Evolutionary conservation across 2,329 filamentous ascomycete species (phyloP).

Genomic region (Ophiostoma perfectum): DNA sequence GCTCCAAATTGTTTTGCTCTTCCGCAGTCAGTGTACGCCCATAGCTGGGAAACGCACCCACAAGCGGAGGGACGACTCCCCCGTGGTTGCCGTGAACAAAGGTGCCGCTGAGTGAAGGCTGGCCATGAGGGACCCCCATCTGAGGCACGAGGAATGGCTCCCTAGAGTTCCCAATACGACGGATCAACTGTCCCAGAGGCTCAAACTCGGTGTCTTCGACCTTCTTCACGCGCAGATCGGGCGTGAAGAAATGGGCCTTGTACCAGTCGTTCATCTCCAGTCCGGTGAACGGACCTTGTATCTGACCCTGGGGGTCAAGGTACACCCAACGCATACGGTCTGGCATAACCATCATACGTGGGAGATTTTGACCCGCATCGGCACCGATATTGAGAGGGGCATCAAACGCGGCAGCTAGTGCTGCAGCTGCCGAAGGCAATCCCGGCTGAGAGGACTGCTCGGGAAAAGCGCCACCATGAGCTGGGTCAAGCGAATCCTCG

Average conservation of each 20-base stretch:
- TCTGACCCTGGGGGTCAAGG: slow-evolving; percentile 84
- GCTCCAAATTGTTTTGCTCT: slow-evolving; percentile 94
- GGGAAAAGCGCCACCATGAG: not conserved
- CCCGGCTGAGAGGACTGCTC: slow-evolving; percentile 31
- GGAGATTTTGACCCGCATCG: slow-evolving; percentile 44
- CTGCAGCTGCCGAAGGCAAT: slow-evolving; percentile 20
- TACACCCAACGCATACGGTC: slow-evolving; percentile 99
- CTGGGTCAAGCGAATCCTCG: slow-evolving; percentile 25
- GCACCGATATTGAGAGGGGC: slow-evolving; percentile 46
- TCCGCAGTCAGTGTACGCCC: slow-evolving; percentile 94
- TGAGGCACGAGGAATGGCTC: slow-evolving; percentile 97
- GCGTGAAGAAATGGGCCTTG: slow-evolving; percentile 95
- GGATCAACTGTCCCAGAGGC: slow-evolving; percentile 86
- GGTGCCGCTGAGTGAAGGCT: slow-evolving; percentile 50
- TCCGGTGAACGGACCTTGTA: slow-evolving; percentile 91
- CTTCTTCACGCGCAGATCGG: slow-evolving; percentile 91
- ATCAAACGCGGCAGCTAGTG: slow-evolving; percentile 27
- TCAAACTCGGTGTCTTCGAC: slow-evolving; percentile 92
- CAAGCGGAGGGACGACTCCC: slow-evolving; percentile 78
- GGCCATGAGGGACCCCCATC: slow-evolving; percentile 88
- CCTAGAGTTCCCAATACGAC: slow-evolving; percentile 92
- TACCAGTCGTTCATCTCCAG: slow-evolving; percentile 99
- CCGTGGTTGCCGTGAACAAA: slow-evolving; percentile 43
- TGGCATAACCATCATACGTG: slow-evolving; percentile 96
- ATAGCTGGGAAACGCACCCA: slow-evolving; percentile 90